phyloP scores from a whole-genome alignment of 2,329 filamentous ascomycete species.

The Arthrobotrys sinensis region DNA sequence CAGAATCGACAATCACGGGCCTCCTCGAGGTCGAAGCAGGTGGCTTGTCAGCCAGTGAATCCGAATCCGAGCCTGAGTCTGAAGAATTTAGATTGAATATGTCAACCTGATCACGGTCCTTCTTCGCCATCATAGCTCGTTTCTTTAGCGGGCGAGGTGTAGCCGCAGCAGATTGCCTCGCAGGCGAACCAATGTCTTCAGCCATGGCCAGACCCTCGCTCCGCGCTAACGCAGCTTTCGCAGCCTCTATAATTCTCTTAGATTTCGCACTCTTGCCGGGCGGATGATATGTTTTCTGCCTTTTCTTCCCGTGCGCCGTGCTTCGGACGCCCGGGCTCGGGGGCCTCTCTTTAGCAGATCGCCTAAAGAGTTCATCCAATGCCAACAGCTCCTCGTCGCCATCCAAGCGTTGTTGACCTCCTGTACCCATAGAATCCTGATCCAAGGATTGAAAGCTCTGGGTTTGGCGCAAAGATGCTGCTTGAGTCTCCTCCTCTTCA shows the following conservation, averaged over 20 bases:
- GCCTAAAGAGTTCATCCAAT: slow-evolving; percentile 37
- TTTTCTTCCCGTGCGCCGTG: slow-evolving; percentile 31
- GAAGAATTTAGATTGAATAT: slow-evolving; percentile 52
- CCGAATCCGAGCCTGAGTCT: slow-evolving; percentile 37
- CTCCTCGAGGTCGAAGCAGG: slow-evolving; percentile 34
- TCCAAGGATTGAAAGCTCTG: slow-evolving; percentile 45
- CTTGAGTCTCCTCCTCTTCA: slow-evolving; percentile 41
- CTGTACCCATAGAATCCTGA: slow-evolving; percentile 14
- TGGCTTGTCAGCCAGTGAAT: slow-evolving; percentile 1
- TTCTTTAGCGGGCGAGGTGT: slow-evolving; percentile 4
- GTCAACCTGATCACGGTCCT: slow-evolving; percentile 24
- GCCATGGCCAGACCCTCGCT: background rate
- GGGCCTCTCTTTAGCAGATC: slow-evolving; percentile 35
- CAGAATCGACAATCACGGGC: slow-evolving; percentile 33
- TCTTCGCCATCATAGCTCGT: background rate
- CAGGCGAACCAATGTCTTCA: background rate
- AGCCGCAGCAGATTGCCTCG: no score
- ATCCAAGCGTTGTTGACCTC: background rate
- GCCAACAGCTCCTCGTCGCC: slow-evolving; percentile 22
- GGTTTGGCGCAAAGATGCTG: slow-evolving; percentile 14
- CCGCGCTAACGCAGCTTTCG: slow-evolving; percentile 30
- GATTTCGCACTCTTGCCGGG: slow-evolving; percentile 12
- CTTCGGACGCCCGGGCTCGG: slow-evolving; percentile 18
- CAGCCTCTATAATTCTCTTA: slow-evolving; percentile 30
- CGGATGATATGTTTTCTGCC: slow-evolving; percentile 32